Percentiles rank a stretch among this genome's conserved stretches.
These are phyloP conservation scores for Fremontodendron californicum DNA, from an alignment of 345 rosid species.

Conservation along the genomic window DNA sequence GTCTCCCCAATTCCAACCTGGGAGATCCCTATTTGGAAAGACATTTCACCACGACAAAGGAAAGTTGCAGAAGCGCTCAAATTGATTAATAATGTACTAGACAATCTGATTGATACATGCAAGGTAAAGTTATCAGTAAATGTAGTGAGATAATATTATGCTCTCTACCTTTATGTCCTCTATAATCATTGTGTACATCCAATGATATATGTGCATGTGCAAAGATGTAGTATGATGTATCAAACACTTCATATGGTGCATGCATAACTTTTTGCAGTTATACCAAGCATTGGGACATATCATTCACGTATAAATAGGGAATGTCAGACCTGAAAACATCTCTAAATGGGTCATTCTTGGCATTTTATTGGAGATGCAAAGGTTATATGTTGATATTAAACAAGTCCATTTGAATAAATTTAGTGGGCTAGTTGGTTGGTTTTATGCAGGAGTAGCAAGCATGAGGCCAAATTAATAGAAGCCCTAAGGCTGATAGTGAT, in stretches of 20 bases:
- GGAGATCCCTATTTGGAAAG: slow-evolving; percentile 96
- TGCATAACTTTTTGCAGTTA: neutral
- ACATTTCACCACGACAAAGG: slow-evolving; percentile 80
- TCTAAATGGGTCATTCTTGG: neutral
- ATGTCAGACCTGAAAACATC: neutral
- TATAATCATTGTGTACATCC: neutral
- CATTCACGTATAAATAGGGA: neutral
- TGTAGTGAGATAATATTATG: neutral
- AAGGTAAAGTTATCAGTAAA: slow-evolving; percentile 50
- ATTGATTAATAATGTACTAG: slow-evolving; percentile 68
- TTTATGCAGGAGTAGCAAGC: neutral
- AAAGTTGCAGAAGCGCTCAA: slow-evolving; percentile 72
- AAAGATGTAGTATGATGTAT: neutral
- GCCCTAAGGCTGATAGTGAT: neutral
- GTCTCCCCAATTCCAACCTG: slow-evolving; percentile 86
- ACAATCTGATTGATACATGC: slow-evolving; percentile 76
- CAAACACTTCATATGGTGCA: neutral
- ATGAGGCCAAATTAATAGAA: neutral
- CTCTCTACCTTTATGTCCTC: neutral
- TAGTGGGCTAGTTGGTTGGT: neutral
- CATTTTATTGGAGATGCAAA: no score
- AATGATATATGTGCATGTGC: neutral
- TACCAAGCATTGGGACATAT: neutral
- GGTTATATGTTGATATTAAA: neutral
- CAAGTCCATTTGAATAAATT: neutral